These are phyloP conservation scores for Cyamopsis tetragonoloba DNA, from an alignment of 306 rosid genomes.

Conservation along the genomic window DNA sequence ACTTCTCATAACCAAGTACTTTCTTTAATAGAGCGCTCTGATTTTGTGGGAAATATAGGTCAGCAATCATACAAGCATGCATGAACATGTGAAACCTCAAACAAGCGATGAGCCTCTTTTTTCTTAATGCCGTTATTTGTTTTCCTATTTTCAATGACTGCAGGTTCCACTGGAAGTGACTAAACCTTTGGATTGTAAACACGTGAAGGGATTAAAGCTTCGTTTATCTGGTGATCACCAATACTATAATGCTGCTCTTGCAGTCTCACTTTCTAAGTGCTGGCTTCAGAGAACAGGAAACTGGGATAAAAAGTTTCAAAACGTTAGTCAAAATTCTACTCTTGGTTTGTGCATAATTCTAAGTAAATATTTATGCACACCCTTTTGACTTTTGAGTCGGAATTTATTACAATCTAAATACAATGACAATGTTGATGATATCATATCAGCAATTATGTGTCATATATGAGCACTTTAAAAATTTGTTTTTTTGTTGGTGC, in stretches of 20 bases:
- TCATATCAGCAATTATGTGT: conserved; percentile 13
- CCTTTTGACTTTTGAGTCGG: not conserved
- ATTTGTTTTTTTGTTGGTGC: conserved; percentile 35
- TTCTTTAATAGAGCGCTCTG: not conserved
- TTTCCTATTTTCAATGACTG: conserved; percentile 31
- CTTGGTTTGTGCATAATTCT: conserved; percentile 4
- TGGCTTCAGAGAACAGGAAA: conserved; percentile 86
- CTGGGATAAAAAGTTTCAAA: conserved; percentile 47
- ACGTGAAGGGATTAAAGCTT: conserved; percentile 53
- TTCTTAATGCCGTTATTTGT: conserved; percentile 14
- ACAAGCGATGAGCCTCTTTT: not conserved
- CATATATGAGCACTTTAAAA: not conserved
- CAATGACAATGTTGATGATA: conserved; percentile 1
- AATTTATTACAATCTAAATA: not conserved
- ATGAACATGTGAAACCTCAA: not conserved
- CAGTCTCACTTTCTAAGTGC: conserved; percentile 68
- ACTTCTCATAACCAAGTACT: not conserved
- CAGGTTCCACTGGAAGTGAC: conserved; percentile 59
- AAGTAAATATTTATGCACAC: not conserved
- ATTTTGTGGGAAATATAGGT: not conserved
- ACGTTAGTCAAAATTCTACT: conserved; percentile 37
- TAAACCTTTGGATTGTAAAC: conserved; percentile 44
- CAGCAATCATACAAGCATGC: not conserved
- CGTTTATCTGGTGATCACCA: conserved; percentile 75
- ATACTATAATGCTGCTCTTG: conserved; percentile 67